A percentile compares a stretch with the other conserved stretches of the same genome.
These are phyloP conservation scores for Sophora flavescens DNA, from an alignment of 306 rosid genomes.

Conservation along the genomic window DNA sequence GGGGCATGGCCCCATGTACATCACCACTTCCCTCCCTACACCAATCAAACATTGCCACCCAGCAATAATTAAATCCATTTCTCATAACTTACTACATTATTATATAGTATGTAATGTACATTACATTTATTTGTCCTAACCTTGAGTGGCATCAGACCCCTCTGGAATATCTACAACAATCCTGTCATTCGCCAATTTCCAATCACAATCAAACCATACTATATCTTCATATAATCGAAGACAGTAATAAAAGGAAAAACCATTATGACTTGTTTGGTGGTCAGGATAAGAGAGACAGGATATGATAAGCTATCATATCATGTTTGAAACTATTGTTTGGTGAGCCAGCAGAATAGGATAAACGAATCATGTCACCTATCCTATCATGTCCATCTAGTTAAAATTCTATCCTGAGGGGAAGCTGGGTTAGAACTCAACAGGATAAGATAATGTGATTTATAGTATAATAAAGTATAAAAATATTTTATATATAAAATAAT, in stretches of 20 bases:
- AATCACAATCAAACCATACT: background rate
- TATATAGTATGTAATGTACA: background rate
- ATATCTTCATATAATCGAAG: background rate
- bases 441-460: no score
- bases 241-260: background rate
- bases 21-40: slow-evolving; percentile 37
- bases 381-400: no score
- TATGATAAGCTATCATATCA: no score
- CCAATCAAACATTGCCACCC: background rate
- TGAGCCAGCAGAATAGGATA: no score
- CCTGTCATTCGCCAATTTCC: slow-evolving; percentile 23
- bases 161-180: slow-evolving; percentile 39
- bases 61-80: background rate
- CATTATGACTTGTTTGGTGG: no score
- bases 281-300: no score
- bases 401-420: no score
- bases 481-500: no score
- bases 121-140: background rate
- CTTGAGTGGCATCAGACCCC: slow-evolving; percentile 35
- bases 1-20: slow-evolving; percentile 26
- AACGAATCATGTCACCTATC: no score
- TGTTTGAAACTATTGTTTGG: no score
- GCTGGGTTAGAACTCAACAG: no score
- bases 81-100: background rate
- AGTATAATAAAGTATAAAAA: no score